Evolutionary conservation across 1,284 basidiomycete genomes (phyloP).

Genomic region (Sanghuangporus weigelae): DNA sequence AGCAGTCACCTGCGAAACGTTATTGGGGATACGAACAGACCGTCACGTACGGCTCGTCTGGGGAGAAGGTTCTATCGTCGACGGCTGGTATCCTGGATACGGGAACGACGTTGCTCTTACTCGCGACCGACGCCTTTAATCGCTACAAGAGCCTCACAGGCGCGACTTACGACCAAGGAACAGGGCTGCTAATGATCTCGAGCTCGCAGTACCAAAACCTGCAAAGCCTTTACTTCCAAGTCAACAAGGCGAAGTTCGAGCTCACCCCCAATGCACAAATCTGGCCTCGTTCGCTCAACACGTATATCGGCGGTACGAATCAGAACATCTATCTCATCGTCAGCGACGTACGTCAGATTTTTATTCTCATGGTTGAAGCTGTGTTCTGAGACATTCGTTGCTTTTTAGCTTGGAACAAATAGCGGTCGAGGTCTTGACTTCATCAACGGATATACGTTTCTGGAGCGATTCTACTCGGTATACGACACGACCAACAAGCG

Average conservation of each 20-base stretch:
- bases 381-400: not conserved
- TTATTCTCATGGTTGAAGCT: not conserved
- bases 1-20: conserved; percentile 24
- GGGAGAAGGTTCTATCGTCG: conserved; percentile 17
- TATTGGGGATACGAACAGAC: conserved; percentile 10
- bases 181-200: conserved; percentile 19
- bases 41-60: conserved; percentile 12
- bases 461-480: conserved; percentile 54
- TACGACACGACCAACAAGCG: conserved; percentile 50
- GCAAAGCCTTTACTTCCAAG: conserved; percentile 19
- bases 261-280: conserved; percentile 20
- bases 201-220: conserved; percentile 14
- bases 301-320: conserved; percentile 16
- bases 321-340: conserved; percentile 19
- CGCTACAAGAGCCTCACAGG: conserved; percentile 17
- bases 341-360: conserved; percentile 11
- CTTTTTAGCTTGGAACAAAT: conserved; percentile 5
- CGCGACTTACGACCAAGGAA: conserved; percentile 15
- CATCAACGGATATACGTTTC: conserved; percentile 20
- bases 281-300: conserved; percentile 19
- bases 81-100: conserved; percentile 25
- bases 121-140: conserved; percentile 19
- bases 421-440: conserved; percentile 33
- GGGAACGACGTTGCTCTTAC: conserved; percentile 19
- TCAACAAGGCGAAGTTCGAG: conserved; percentile 17